Evolutionary conservation across 2,329 filamentous ascomycete genomes (phyloP), one percentile per base, ranked within the genome.

Genomic region (Escovopsis sp.): DNA sequence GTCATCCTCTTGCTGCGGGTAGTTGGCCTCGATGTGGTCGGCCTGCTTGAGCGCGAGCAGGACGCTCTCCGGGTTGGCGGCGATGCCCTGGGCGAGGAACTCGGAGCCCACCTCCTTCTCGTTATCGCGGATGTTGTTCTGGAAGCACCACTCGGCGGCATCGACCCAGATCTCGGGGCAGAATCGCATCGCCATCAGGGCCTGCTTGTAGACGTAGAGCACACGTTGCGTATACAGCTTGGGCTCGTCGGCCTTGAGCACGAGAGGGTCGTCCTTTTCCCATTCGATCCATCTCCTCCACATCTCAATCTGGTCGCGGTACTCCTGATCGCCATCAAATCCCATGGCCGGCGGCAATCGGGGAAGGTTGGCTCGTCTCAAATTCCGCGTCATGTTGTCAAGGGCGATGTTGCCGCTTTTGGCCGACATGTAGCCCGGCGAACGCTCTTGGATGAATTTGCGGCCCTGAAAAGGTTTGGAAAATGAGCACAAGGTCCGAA

Each of bases 161-260:
- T 94, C 86, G 34, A 86, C 87, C 90, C 90, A 98, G 46, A 94
- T 77, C 52, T 93, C 83, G 4, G 90, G 87, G 73, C 88, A 90
- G 58, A 96, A 98, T 34, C 87, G 77, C 37, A 98, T 63, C 4
- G 86, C 79, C 81, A 94, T 94, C 32, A 93, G 62, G 4, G 88
- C 85, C 54, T 94, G 88, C 54, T 86, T 90, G 65, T 94, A 96
- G 43, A 84, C 79, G 55, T 92, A 93, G 7, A 94, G 57, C 29
- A 96, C 72, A 28, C 90, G 78, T 44, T 80, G 71, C 45, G 79
- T 80, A 57, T 79, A 90, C 6, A 72, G 68, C 35, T 75, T 70
- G 4, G 71, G 65, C 46, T 96, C 87, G 36, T 96, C 87, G 3
- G 78, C 68, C 51, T 83, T 82, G 35, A 96, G 63, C 17, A 93